These are phyloP conservation scores for Talaromyces liani DNA, from an alignment of 495 filamentous ascomycete genomes.

Conservation along the genomic window DNA sequence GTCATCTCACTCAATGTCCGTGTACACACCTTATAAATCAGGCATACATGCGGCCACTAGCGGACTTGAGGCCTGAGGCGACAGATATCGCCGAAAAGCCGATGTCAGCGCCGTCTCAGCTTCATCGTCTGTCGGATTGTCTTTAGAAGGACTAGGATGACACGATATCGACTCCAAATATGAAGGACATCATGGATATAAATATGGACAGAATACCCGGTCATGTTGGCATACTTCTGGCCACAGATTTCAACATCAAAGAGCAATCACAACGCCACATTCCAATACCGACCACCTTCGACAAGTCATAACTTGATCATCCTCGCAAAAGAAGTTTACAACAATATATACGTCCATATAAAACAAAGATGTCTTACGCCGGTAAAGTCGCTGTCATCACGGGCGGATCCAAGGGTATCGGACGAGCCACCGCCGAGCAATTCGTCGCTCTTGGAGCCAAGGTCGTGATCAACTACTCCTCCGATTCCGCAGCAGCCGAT, in stretches of 20 bases:
- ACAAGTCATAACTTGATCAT: background rate
- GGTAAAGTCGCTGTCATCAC: slow-evolving; percentile 60
- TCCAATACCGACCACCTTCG: background rate
- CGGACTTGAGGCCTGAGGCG: background rate
- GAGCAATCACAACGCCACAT: background rate
- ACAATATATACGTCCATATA: background rate
- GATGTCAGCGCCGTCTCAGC: background rate
- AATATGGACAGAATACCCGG: background rate
- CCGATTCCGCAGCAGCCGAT: slow-evolving; percentile 44
- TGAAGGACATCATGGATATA: background rate
- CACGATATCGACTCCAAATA: background rate
- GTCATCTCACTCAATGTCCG: background rate
- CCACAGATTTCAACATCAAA: background rate
- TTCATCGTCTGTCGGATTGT: background rate
- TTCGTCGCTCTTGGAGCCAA: slow-evolving; percentile 53
- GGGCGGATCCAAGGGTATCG: slow-evolving; percentile 62
- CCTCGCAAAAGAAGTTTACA: slow-evolving; percentile 6
- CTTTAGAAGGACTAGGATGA: background rate
- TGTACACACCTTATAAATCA: background rate
- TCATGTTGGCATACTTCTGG: background rate
- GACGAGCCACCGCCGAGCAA: slow-evolving; percentile 47
- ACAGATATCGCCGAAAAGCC: background rate
- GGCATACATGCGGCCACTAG: background rate
- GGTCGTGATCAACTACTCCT: slow-evolving; percentile 57
- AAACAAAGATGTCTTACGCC: slow-evolving; percentile 28